Conservation (phyloP, 108 stramenopile species). For the Nitzschia sp. region DNA sequence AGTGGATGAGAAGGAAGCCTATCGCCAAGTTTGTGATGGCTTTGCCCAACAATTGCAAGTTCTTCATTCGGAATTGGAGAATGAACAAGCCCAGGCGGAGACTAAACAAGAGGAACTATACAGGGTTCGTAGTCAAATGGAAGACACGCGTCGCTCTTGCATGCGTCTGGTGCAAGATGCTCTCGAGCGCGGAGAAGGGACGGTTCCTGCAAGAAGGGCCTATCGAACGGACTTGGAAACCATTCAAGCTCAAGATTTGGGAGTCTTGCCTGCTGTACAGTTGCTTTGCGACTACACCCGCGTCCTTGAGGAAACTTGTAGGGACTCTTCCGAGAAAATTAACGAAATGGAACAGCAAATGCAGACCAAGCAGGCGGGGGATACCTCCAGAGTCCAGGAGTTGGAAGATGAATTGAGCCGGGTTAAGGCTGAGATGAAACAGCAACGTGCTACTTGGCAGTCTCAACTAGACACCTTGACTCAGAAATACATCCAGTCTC, state of each 20-base stretch:
- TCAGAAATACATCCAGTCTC: constrained; percentile 48
- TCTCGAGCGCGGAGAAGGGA: constrained; percentile 42
- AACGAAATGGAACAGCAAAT: constrained; percentile 53
- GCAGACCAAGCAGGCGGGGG: constrained; percentile 51
- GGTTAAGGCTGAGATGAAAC: constrained; percentile 48
- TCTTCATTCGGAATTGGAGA: constrained; percentile 70
- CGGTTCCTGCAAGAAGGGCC: constrained; percentile 33
- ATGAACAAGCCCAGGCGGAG: constrained; percentile 53
- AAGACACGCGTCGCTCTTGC: constrained; percentile 64
- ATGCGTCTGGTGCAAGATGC: constrained; percentile 61
- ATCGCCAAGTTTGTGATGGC: constrained; percentile 84
- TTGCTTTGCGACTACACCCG: constrained; percentile 51
- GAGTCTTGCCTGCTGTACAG: constrained; percentile 47
- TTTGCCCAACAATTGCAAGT: constrained; percentile 79
- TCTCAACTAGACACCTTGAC: constrained; percentile 48
- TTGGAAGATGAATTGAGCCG: constrained; percentile 50
- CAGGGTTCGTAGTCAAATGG: constrained; percentile 56
- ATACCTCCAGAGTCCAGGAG: constrained; percentile 53
- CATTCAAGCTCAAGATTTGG: constrained; percentile 55
- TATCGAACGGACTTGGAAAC: constrained; percentile 64
- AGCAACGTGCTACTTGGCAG: constrained; percentile 42
- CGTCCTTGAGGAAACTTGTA: constrained; percentile 45
- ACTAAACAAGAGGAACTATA: constrained; percentile 73
- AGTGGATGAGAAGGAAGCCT: constrained; percentile 85
- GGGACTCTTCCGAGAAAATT: constrained; percentile 47